Evolutionary conservation across 352 stramenopile species (phyloP), one percentile per base, ranked within the genome.

Genomic region (Globisporangium alternatum): DNA sequence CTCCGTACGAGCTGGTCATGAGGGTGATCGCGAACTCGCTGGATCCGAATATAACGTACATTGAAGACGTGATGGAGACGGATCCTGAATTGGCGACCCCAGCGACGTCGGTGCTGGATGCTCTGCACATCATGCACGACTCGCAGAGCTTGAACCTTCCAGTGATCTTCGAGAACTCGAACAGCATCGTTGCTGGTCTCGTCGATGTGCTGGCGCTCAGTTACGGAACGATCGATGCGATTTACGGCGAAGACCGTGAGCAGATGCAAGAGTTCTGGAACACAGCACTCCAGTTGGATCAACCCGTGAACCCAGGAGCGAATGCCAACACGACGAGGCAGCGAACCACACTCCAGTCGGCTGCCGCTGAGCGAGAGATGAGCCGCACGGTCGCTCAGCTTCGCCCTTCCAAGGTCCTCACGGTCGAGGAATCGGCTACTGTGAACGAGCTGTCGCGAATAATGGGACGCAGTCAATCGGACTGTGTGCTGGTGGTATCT

Each of bases 1-100:
- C 96, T 15, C 97, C 97, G 31, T 98, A 98, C 66, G 97, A 99
- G 71, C 82, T 99, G 69, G 96, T 99, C 70, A 92, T 94, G 51
- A 90, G 97, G 55, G 97, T 98, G 41, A 90, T 99, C 66, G 92
- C 96, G 0, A 97, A 94, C 70, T 86, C 86, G n/a, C 69, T 98
- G 17, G 84, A 97, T 53, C 80, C 96, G 17, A 76, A 94, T 41
- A 81, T 76, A 4, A 99, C 96, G 39, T 78, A 79, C 47, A 83
- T 99, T 10, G 88, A 89, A 56, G 81, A 92, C 60, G 96, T 99
- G 2, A 96, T 96, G 88, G 70, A 90, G 33, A 88, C 72, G n/a
- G 88, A 96, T 65, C 88, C 88, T 3, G 88, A 96, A 51, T 80
- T 92, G 54, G 84, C 81, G 2, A 82, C 74, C 0, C 81, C 81